Percentiles rank a stretch among this genome's conserved stretches.
These are phyloP conservation scores for Tothia fuscella DNA, from an alignment of 2,329 filamentous ascomycete species.

Conservation along the genomic window DNA sequence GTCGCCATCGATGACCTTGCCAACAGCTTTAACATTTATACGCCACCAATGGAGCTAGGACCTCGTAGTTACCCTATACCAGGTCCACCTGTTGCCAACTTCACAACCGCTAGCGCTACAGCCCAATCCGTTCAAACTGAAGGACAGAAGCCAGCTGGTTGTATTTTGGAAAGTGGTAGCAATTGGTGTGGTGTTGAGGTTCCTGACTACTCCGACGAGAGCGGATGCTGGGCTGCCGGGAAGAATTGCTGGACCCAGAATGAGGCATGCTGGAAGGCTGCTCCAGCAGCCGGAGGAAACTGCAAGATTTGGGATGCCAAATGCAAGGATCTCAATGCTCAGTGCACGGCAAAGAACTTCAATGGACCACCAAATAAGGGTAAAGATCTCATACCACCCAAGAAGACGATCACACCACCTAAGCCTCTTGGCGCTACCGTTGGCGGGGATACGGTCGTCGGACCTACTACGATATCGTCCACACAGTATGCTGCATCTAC, in stretches of 20 bases:
- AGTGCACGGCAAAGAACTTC: constrained; percentile 30
- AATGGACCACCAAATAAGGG: constrained; percentile 32
- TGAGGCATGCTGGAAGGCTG: constrained; percentile 45
- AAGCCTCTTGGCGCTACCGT: constrained; percentile 3
- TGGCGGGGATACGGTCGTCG: background rate
- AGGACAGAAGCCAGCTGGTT: constrained; percentile 23
- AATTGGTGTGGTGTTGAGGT: constrained; percentile 63
- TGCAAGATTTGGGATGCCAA: constrained; percentile 53
- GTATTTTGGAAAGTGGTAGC: constrained; percentile 53
- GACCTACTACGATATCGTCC: too few relatives aligned
- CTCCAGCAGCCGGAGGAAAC: constrained; percentile 48
- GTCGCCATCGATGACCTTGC: constrained; percentile 42
- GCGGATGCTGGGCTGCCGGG: constrained; percentile 44
- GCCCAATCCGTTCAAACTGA: constrained; percentile 10
- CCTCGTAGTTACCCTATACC: constrained; percentile 51
- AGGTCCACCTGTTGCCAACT: constrained; percentile 44
- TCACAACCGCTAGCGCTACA: constrained; percentile 21
- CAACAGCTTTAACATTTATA: constrained; percentile 55
- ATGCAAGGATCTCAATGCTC: constrained; percentile 37
- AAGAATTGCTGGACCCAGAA: constrained; percentile 43
- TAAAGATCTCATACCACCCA: constrained; percentile 25
- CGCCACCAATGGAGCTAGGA: constrained; percentile 35
- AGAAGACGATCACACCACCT: constrained; percentile 13
- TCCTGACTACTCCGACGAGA: constrained; percentile 40
- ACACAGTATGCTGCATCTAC: too few relatives aligned